Evolutionary conservation across 805 yeast genomes (phyloP).

Genomic region (Barnettozyma sp.): DNA sequence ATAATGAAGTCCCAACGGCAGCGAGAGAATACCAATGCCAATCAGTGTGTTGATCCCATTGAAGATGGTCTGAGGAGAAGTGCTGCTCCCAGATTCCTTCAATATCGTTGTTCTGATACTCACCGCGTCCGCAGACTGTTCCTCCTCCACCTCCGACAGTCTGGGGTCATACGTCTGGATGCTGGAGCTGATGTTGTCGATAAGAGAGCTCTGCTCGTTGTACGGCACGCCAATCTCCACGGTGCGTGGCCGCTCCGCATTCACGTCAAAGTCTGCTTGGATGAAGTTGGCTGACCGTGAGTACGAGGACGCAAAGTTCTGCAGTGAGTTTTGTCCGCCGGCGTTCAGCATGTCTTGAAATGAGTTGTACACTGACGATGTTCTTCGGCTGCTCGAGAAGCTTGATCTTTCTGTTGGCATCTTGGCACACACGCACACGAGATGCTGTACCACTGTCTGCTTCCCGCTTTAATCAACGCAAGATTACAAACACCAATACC

Average conservation of each 20-base stretch:
- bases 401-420: not conserved
- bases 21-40: slow-evolving; percentile 68
- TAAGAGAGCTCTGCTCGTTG: slow-evolving; percentile 13
- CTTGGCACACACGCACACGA: no score
- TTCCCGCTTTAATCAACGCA: no score
- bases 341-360: slow-evolving; percentile 21
- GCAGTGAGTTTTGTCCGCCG: slow-evolving; percentile 23
- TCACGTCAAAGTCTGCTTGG: slow-evolving; percentile 24
- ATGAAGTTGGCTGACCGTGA: slow-evolving; percentile 23
- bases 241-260: slow-evolving; percentile 14
- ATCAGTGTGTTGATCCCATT: slow-evolving; percentile 71
- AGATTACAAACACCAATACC: no score
- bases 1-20: slow-evolving; percentile 61
- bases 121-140: slow-evolving; percentile 9
- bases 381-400: slow-evolving; percentile 1
- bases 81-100: slow-evolving; percentile 36
- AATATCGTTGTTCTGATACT: slow-evolving; percentile 16
- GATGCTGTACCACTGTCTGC: no score
- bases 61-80: slow-evolving; percentile 70
- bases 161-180: slow-evolving; percentile 1
- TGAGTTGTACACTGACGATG: slow-evolving; percentile 20
- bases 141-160: not conserved
- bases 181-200: slow-evolving; percentile 2
- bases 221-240: slow-evolving; percentile 15
- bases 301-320: slow-evolving; percentile 23